These are phyloP conservation scores for Morella rubra DNA, from an alignment of 306 rosid genomes.

Conservation along the genomic window DNA sequence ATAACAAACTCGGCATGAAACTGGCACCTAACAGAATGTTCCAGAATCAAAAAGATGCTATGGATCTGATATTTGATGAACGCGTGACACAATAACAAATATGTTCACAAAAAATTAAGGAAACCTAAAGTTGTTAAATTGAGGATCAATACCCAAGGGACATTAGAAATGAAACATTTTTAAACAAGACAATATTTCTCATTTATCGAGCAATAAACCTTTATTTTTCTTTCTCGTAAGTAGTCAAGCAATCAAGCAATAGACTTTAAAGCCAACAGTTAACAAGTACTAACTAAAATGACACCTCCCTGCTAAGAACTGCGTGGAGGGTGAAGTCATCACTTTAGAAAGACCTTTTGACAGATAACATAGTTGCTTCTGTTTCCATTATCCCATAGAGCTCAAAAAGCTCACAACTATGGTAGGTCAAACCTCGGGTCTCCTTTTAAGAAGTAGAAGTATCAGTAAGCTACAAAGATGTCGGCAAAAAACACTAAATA, in stretches of 20 bases:
- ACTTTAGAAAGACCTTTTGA: not conserved
- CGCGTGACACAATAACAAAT: not conserved
- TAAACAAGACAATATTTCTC: not conserved
- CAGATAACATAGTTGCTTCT: not conserved
- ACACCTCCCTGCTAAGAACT: not conserved
- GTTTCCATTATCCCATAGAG: not conserved
- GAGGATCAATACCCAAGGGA: not conserved
- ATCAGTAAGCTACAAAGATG: not conserved
- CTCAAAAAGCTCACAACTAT: not conserved
- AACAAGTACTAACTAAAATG: not conserved
- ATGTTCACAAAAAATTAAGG: not conserved
- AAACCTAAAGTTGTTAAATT: not conserved
- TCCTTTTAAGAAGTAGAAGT: not conserved
- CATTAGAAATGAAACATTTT: not conserved
- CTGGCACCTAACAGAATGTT: not conserved
- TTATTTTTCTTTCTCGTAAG: not conserved
- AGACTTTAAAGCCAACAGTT: not conserved
- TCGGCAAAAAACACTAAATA: not conserved
- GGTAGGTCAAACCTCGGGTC: not conserved
- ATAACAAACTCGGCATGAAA: not conserved
- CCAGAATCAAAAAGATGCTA: not conserved
- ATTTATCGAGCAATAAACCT: not conserved
- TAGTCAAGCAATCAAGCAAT: not conserved
- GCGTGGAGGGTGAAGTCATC: not conserved
- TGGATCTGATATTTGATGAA: not conserved